phyloP scores from a whole-genome alignment of 306 rosid species.

The Pyrus pyrifolia region DNA sequence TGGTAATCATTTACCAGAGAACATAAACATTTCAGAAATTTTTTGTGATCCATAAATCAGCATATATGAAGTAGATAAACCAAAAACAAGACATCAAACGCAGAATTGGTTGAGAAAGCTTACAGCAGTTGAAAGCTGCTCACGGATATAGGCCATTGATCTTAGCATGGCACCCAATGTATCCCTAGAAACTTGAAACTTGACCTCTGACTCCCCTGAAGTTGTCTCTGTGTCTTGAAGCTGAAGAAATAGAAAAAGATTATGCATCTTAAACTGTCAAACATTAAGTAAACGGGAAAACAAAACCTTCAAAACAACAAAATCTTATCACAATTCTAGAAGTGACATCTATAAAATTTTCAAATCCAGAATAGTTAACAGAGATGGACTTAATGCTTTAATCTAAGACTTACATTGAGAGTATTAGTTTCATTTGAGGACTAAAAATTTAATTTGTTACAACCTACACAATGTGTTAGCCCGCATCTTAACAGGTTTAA shows the following conservation, averaged over 20 bases:
- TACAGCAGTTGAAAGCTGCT: conserved; percentile 80
- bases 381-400: too few species aligned
- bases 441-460: neutral
- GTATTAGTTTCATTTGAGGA: neutral
- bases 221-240: conserved; percentile 74
- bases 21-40: neutral
- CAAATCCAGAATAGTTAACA: neutral
- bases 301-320: neutral
- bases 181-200: conserved; percentile 88
- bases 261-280: neutral
- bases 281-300: neutral
- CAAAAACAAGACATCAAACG: neutral
- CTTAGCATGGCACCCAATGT: conserved; percentile 90
- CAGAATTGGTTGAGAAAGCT: conserved; percentile 25
- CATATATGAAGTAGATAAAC: neutral
- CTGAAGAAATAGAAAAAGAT: conserved; percentile 29
- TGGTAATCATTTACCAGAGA: neutral
- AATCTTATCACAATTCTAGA: neutral
- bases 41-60: neutral
- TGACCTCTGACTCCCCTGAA: conserved; percentile 82
- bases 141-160: conserved; percentile 92
- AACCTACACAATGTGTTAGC: neutral
- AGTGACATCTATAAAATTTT: neutral
- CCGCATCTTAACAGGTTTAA: neutral
- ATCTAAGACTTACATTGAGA: neutral